Percentiles rank a stretch among this genome's conserved stretches.
Evolutionary conservation across 768 basidiomycete species (phyloP).

Genomic region (Xanthoconium purpureum): DNA sequence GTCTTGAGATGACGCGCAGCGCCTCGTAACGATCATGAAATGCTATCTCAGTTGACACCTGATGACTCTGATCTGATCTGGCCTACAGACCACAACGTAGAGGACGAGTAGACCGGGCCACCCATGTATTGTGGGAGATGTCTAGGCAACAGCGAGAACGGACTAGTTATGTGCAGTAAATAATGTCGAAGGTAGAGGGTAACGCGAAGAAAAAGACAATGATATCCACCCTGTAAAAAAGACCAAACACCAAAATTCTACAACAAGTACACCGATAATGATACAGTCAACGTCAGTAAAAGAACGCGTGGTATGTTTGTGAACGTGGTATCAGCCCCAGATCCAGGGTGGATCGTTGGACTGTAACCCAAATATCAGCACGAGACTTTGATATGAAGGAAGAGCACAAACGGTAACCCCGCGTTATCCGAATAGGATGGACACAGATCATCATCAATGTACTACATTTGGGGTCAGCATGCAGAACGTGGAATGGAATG

Average conservation of each 20-base stretch:
- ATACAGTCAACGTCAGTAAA: constrained; percentile 18
- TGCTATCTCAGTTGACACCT: background rate
- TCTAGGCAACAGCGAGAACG: background rate
- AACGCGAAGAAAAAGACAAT: background rate
- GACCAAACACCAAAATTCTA: constrained; percentile 9
- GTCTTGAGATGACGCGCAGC: constrained; percentile 20
- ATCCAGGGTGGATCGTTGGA: constrained; percentile 30
- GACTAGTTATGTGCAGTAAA: background rate
- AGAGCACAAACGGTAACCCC: constrained; percentile 53
- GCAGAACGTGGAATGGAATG: background rate
- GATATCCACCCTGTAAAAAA: constrained; percentile 1
- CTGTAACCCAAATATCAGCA: constrained; percentile 20
- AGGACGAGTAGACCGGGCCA: background rate
- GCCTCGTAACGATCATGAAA: background rate
- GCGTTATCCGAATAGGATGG: constrained; percentile 69
- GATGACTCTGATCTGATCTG: background rate
- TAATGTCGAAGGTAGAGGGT: background rate
- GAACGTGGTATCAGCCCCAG: constrained; percentile 12
- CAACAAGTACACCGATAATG: constrained; percentile 13
- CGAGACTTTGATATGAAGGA: background rate
- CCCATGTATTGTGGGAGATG: background rate
- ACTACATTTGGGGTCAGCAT: constrained; percentile 4
- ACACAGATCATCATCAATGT: constrained; percentile 50
- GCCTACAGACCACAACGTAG: background rate
- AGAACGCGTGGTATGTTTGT: constrained; percentile 16